Evolutionary conservation across 441 rosid species (phyloP).

Genomic region (Erodium trifolium): DNA sequence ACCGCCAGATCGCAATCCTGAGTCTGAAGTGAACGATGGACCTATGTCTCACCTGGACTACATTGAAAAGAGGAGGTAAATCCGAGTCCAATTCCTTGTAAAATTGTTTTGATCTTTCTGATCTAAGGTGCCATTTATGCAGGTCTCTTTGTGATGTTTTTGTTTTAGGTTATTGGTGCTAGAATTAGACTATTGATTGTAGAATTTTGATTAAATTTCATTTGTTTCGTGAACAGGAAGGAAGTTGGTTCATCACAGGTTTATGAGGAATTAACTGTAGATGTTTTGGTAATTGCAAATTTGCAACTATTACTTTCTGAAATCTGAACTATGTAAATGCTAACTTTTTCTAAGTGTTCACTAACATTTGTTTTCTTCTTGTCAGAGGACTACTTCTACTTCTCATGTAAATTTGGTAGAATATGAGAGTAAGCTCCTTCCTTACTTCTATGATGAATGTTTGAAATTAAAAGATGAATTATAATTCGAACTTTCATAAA

Average conservation of each 20-base stretch:
- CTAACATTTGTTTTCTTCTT: conserved; percentile 8
- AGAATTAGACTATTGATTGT: neutral
- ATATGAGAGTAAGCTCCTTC: conserved; percentile 39
- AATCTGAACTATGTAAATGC: neutral
- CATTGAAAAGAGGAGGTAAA: conserved; percentile 39
- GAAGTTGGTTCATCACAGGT: conserved; percentile 35
- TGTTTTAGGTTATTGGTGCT: neutral
- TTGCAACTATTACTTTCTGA: neutral
- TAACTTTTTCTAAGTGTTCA: neutral
- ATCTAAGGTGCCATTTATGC: too few species aligned
- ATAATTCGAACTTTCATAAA: too few species aligned
- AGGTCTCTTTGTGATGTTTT: neutral
- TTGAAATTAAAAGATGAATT: neutral
- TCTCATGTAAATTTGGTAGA: conserved; percentile 36
- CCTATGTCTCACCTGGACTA: conserved; percentile 63
- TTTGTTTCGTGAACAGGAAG: conserved; percentile 33
- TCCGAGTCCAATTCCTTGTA: neutral
- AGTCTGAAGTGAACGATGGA: conserved; percentile 26
- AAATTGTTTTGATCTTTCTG: too few species aligned
- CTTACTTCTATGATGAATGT: neutral
- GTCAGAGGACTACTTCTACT: conserved; percentile 30
- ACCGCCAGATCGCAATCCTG: conserved; percentile 17
- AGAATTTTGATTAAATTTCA: conserved; percentile 1
- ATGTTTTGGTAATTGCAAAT: conserved; percentile 39
- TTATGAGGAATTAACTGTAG: conserved; percentile 34